phyloP scores from a whole-genome alignment of 2,329 filamentous ascomycete genomes.

The Colletotrichum brevisporum region DNA sequence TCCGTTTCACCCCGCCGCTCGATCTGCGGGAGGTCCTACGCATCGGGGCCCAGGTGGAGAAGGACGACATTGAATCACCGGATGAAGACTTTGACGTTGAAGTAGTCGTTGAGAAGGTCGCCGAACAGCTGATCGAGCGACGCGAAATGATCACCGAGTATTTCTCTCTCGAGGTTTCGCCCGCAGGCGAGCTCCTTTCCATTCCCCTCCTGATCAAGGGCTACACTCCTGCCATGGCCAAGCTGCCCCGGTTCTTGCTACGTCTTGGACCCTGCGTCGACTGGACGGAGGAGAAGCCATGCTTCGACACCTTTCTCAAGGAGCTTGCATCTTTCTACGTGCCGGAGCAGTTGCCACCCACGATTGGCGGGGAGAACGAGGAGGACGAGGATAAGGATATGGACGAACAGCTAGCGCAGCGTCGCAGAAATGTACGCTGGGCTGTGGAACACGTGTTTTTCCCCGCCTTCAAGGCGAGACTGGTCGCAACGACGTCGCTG shows the following conservation, averaged over 20 bases:
- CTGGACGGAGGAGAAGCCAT: conserved; percentile 87
- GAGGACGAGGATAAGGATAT: conserved; percentile 50
- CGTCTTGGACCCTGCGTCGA: conserved; percentile 89
- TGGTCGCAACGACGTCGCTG: conserved; percentile 85
- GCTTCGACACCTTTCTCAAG: conserved; percentile 86
- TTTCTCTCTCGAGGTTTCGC: conserved; percentile 87
- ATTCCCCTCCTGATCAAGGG: conserved; percentile 91
- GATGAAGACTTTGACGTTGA: conserved; percentile 75
- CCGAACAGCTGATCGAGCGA: conserved; percentile 78
- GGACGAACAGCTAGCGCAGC: conserved; percentile 65
- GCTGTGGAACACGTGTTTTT: conserved; percentile 90
- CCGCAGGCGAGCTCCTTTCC: conserved; percentile 80
- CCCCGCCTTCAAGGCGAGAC: conserved; percentile 84
- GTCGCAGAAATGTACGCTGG: conserved; percentile 78
- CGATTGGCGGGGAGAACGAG: conserved; percentile 46
- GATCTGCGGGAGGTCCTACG: conserved; percentile 78
- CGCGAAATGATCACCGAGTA: conserved; percentile 94
- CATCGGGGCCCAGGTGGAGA: conserved; percentile 81
- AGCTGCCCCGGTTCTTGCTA: conserved; percentile 90
- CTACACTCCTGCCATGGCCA: conserved; percentile 87
- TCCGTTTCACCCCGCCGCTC: conserved; percentile 84
- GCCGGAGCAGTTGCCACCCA: conserved; percentile 82
- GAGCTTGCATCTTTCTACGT: conserved; percentile 93
- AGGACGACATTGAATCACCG: conserved; percentile 55
- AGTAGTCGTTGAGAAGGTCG: conserved; percentile 76